Evolutionary conservation across 306 rosid species (phyloP), one percentile per base, ranked within the genome.

Genomic region (Macrotyloma uniflorum): DNA sequence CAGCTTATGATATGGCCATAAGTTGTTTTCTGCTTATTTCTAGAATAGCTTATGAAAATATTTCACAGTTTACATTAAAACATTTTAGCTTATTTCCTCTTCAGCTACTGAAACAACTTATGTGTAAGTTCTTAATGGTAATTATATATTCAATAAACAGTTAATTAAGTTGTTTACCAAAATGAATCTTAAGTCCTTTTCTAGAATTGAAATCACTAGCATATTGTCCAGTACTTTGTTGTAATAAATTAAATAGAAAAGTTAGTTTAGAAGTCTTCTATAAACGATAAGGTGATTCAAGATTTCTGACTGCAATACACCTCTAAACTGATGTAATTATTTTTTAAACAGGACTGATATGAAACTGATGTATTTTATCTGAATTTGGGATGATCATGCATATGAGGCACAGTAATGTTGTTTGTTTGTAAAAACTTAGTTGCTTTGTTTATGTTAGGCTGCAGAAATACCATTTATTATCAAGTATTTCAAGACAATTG

Each of bases 401-500:
- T 53, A 66, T 51, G 53, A 16, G 12, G 46, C 45, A 38, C 58
- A 50, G 9, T 66, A 38, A 50, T 49, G 28, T 51, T 62, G 62
- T 53, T 51, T 62, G 62, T 53, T 66, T 35, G 11, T 54, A 40
- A 78, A 30, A 67, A 33, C 26, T 40, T 30, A 33, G 42, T 67
- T 72, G 10, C 30, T 8, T 35, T 74, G 35, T 64, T 54, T 24
- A 59, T 43, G 11, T 73, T 55, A 59, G 42, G 69, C 62, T 57
- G 79, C 32, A 38, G 33, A 24, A 55, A n/a, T 70, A 42, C 63
- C 67, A 54, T 64, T 64, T 30, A 40, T 72, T 70, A 75, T 36
- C 58, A 50, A 78, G 53, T 23, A 53, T 82, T 67, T 72, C 24
- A 74, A 66, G 64, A 75, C 23, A 73, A 64, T 83, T 53, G 16